Evolutionary conservation across 257 asterid species (phyloP).

Genomic region (Voacanga thouarsii): DNA sequence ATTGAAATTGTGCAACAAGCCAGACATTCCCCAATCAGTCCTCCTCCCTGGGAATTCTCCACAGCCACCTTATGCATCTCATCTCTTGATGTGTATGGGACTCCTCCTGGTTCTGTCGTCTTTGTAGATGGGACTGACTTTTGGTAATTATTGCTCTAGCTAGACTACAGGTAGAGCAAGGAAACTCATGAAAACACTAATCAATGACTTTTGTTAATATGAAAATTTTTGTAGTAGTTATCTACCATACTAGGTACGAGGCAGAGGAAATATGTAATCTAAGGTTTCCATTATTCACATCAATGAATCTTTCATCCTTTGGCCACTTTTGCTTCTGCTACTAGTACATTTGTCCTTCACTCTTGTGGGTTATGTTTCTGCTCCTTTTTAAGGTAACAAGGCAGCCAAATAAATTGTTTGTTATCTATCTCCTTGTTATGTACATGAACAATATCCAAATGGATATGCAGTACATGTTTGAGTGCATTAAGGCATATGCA

Average conservation of each 20-base stretch:
- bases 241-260: not conserved
- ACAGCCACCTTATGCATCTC: constrained; percentile 17
- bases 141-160: not conserved
- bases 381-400: not conserved
- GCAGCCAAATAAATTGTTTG: not conserved
- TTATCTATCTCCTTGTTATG: not conserved
- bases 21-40: constrained; percentile 40
- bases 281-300: constrained; percentile 5
- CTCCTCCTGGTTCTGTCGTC: constrained; percentile 19
- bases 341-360: not conserved
- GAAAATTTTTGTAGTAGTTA: constrained; percentile 12
- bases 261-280: constrained; percentile 1
- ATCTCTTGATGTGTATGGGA: constrained; percentile 30
- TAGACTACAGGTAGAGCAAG: not conserved
- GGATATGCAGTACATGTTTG: not conserved
- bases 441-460: not conserved
- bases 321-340: not conserved
- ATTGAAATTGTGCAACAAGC: constrained; percentile 45
- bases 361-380: not conserved
- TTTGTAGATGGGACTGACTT: constrained; percentile 2
- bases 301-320: not conserved
- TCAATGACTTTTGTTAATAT: constrained; percentile 24
- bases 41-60: constrained; percentile 36
- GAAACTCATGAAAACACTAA: not conserved
- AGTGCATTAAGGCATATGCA: not conserved